These are phyloP conservation scores for Torrubiellomyces zombiae DNA, from an alignment of 2,329 filamentous ascomycete species.

Conservation along the genomic window DNA sequence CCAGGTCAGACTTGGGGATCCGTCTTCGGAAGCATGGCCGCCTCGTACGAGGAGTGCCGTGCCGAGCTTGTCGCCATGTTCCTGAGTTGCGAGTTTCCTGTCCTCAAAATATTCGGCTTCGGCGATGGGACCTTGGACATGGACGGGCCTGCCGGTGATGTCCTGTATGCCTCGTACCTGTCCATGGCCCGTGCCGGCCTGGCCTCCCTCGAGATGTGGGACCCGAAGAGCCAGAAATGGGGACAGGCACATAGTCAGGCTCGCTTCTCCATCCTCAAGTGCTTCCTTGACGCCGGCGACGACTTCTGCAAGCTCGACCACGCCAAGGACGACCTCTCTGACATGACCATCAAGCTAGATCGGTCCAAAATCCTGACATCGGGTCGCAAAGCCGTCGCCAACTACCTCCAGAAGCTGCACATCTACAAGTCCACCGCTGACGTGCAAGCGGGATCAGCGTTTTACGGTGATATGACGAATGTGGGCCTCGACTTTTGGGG, in stretches of 20 bases:
- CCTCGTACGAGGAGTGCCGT: constrained; percentile 85
- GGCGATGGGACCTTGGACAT: constrained; percentile 62
- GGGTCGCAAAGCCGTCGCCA: constrained; percentile 69
- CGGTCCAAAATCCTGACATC: constrained; percentile 71
- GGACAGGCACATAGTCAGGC: constrained; percentile 86
- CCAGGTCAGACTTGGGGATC: constrained; percentile 89
- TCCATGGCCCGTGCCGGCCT: constrained; percentile 91
- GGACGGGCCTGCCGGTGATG: constrained; percentile 61
- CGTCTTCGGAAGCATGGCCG: constrained; percentile 76
- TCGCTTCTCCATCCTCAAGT: constrained; percentile 72
- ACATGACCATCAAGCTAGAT: constrained; percentile 69
- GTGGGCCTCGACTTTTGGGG: constrained; percentile 76
- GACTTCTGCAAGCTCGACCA: constrained; percentile 75
- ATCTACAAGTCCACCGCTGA: constrained; percentile 87
- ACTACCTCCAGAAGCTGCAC: constrained; percentile 80
- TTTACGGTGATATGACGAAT: constrained; percentile 71
- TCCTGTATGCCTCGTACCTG: constrained; percentile 78
- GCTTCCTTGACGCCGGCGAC: constrained; percentile 70
- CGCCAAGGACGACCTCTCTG: constrained; percentile 55
- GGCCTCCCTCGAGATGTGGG: constrained; percentile 82
- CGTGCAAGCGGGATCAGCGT: constrained; percentile 53
- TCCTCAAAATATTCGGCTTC: constrained; percentile 82
- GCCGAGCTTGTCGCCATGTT: constrained; percentile 91
- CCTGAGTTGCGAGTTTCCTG: constrained; percentile 72
- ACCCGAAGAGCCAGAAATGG: constrained; percentile 81